These are phyloP conservation scores for Cardiospermum halicacabum DNA, from an alignment of 345 rosid genomes.

Conservation along the genomic window DNA sequence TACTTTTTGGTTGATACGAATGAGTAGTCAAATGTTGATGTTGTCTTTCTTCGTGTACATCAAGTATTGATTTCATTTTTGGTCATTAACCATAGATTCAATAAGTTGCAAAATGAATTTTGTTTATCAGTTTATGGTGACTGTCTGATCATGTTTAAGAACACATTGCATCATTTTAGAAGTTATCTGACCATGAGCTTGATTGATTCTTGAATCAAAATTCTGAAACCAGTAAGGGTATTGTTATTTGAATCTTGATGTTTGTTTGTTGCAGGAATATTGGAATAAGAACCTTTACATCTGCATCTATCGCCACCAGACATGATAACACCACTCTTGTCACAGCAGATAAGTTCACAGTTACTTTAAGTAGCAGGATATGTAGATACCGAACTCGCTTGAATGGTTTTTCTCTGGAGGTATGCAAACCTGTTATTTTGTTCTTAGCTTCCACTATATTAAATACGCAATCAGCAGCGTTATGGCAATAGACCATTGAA, in stretches of 20 bases:
- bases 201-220: background rate
- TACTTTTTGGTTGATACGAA: background rate
- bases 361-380: slow-evolving; percentile 35
- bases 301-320: slow-evolving; percentile 42
- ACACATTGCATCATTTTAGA: background rate
- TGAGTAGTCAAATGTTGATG: background rate
- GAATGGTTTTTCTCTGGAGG: slow-evolving; percentile 47
- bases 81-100: background rate
- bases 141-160: background rate
- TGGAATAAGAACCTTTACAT: slow-evolving; percentile 35
- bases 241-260: background rate
- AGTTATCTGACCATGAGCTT: background rate
- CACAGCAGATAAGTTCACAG: slow-evolving; percentile 40
- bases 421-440: background rate
- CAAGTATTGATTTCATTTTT: background rate
- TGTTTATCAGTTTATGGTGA: background rate
- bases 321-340: slow-evolving; percentile 34
- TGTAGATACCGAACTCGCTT: slow-evolving; percentile 29
- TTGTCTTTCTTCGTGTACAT: background rate
- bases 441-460: background rate
- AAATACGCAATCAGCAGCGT: background rate
- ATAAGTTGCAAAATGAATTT: background rate
- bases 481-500: background rate
- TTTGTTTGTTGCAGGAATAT: slow-evolving; percentile 13
- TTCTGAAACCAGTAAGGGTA: background rate